Base-by-base conservation (phyloP, 2,329 filamentous ascomycete species). In the Ceratocystis eucalypticola region DNA sequence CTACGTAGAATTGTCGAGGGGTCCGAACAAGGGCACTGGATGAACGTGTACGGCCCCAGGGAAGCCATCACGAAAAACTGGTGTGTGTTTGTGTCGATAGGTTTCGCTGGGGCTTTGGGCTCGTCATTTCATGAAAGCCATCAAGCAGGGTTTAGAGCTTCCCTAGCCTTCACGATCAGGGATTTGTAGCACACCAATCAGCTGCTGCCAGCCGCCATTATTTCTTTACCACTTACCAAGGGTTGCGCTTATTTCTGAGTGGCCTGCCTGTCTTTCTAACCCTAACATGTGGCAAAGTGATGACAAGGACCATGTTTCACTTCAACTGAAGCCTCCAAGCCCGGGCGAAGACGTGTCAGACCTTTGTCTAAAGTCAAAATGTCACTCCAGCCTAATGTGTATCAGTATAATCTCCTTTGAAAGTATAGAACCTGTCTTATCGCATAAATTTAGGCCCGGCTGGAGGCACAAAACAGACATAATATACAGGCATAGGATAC, bases 21-120 rank as follows among this genome's bases (percentile, higher is more conserved):
- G 66, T 84, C 81, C 46, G 82, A 83, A 73, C 84, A 87, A 57
- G 84, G 85, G 71, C 84, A 87, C 73, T 86, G 84, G 33, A 87
- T 84, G 74, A 83, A 87, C 65, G 82, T 84, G 76, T 87, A 87
- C 1, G 84, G 84, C 10, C 66, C 68, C 22, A 20, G 28, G 37
- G 62, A 50, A n/a, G 65, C 61, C 65, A 67, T 62, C 5, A 44
- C 41, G 44, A 37, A 46, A 4, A 37, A 8, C 22, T 62, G 41
- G 22, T 45, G 61, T 20, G 61, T 53, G 45, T 5, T 22, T 25
- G 37, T 82, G 77, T 65, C 76, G 75, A 66, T 80, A 73, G 82
- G 84, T 46, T 46, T 46, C 22, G 41, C 55, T 41, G 61, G 28
- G 55, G 44, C 59, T 30, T 30, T 30, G 33, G 48, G 48, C 28